Percentiles rank a stretch among this genome's conserved stretches.
These are phyloP conservation scores for Alternaria arbusti DNA, from an alignment of 2,329 filamentous ascomycete species.

Conservation along the genomic window DNA sequence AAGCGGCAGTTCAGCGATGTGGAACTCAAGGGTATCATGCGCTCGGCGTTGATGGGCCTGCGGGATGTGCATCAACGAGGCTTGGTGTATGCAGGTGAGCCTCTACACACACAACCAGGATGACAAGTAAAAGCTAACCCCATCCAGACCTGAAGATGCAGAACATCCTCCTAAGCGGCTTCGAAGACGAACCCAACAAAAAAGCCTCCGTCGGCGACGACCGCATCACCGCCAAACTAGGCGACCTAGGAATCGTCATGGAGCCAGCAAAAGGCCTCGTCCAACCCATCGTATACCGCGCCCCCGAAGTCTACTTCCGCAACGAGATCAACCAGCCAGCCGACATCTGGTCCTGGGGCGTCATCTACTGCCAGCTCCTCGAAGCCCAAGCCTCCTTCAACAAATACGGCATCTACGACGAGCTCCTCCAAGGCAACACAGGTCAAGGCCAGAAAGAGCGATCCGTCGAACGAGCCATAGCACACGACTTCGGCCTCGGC, in stretches of 20 bases:
- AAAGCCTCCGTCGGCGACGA: background rate
- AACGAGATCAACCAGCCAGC: conserved; percentile 14
- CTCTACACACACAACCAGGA: background rate
- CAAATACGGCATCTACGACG: conserved; percentile 15
- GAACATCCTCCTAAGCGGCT: conserved; percentile 14
- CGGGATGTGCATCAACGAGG: conserved; percentile 12
- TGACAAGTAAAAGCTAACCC: background rate
- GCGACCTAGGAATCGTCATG: conserved; percentile 18
- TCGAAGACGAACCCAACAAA: conserved; percentile 2
- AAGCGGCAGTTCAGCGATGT: conserved; percentile 16
- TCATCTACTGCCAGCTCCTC: conserved; percentile 16
- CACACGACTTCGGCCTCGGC: conserved; percentile 10
- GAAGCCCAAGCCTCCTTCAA: conserved; percentile 14
- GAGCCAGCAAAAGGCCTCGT: conserved; percentile 14
- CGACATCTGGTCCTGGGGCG: conserved; percentile 17
- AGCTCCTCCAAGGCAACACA: background rate
- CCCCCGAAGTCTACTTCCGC: conserved; percentile 16
- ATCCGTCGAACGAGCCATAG: conserved; percentile 10
- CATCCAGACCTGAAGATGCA: conserved; percentile 12
- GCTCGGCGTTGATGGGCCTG: conserved; percentile 9
- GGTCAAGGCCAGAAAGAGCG: conserved; percentile 11
- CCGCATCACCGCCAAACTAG: conserved; percentile 11
- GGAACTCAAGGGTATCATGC: conserved; percentile 18
- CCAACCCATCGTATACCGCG: conserved; percentile 17
- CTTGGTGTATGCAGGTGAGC: conserved; percentile 16